These are phyloP conservation scores for Lichtheimia hyalospora DNA, from an alignment of 371 early-diverging fungal species.

Conservation along the genomic window DNA sequence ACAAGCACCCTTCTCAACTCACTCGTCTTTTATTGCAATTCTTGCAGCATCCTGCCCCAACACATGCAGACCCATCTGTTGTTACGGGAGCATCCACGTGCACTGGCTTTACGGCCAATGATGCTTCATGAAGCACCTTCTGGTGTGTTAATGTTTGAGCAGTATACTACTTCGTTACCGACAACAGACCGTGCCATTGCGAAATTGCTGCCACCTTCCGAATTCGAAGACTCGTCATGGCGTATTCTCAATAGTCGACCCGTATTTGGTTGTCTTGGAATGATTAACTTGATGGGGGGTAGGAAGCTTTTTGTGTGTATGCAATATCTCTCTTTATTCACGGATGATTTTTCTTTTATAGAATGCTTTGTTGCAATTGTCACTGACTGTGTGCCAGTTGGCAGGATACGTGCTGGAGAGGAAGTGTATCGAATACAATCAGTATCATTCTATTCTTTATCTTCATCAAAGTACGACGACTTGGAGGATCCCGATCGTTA, in stretches of 20 bases:
- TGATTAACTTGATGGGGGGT: constrained; percentile 68
- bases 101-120: constrained; percentile 49
- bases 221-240: constrained; percentile 52
- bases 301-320: constrained; percentile 1
- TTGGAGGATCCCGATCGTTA: constrained; percentile 28
- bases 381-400: constrained; percentile 64
- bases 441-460: constrained; percentile 66
- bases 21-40: neutral
- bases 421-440: constrained; percentile 58
- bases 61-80: constrained; percentile 49
- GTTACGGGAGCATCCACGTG: constrained; percentile 49
- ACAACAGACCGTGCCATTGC: constrained; percentile 38
- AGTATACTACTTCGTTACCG: constrained; percentile 12
- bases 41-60: neutral
- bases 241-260: constrained; percentile 55
- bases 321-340: constrained; percentile 4
- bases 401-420: constrained; percentile 60
- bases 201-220: constrained; percentile 41
- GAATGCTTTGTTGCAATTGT: constrained; percentile 76
- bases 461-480: constrained; percentile 59
- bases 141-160: constrained; percentile 47
- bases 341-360: constrained; percentile 14
- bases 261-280: constrained; percentile 72
- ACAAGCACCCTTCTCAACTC: neutral
- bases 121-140: constrained; percentile 49